A percentile compares a stretch with the other conserved stretches of the same genome.
Conservation (phyloP, 768 basidiomycete species). For the Trametes sanguinea region DNA sequence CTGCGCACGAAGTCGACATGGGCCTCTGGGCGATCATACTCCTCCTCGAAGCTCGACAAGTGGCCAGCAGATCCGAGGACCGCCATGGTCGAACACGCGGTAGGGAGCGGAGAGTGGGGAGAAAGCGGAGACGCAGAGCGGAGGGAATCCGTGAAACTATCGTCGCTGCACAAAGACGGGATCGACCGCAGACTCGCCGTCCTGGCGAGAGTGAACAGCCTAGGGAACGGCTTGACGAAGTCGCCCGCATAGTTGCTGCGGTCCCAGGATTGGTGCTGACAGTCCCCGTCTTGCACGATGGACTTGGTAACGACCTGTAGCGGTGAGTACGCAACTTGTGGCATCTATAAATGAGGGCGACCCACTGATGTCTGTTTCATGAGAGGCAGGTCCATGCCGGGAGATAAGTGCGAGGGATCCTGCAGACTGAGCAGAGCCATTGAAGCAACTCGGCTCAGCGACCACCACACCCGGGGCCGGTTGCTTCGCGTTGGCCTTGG, state of each 20-base stretch:
- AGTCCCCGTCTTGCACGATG: no score
- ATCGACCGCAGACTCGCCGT: not conserved
- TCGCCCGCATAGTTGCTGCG: not conserved
- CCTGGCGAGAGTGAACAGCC: not conserved
- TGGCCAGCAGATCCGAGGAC: slow-evolving; percentile 7
- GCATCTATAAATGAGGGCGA: not conserved
- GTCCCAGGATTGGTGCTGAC: no score
- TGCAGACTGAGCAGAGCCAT: not conserved
- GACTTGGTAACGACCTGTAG: no score
- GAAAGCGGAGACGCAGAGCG: not conserved
- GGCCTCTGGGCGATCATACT: slow-evolving; percentile 8
- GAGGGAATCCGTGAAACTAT: not conserved
- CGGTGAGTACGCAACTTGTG: no score
- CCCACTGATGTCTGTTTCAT: not conserved
- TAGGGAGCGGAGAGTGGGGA: slow-evolving; percentile 6
- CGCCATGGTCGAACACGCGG: slow-evolving; percentile 11
- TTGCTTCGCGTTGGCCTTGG: not conserved
- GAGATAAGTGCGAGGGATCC: no score
- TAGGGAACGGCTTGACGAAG: not conserved
- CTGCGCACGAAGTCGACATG: slow-evolving; percentile 4
- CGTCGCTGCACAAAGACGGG: slow-evolving; percentile 9
- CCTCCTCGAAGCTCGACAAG: slow-evolving; percentile 8
- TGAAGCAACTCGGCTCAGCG: not conserved
- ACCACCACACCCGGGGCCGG: not conserved
- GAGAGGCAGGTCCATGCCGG: not conserved